These are phyloP conservation scores for Neurospora sp. DNA, from an alignment of 495 filamentous ascomycete genomes.

Conservation along the genomic window DNA sequence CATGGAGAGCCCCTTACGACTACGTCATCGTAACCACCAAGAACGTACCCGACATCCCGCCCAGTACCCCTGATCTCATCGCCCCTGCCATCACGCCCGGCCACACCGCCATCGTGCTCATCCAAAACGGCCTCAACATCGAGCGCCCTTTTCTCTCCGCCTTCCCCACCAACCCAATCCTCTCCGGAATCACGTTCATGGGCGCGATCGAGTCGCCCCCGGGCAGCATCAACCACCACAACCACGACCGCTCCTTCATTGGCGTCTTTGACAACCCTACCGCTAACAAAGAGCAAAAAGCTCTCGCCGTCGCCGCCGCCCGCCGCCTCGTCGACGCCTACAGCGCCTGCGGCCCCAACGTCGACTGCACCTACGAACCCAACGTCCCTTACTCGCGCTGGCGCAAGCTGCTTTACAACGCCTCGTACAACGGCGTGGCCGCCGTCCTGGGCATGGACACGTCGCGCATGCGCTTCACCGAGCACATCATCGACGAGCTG, in stretches of 20 bases:
- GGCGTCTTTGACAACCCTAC: constrained; percentile 35
- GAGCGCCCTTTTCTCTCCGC: constrained; percentile 41
- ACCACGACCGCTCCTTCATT: constrained; percentile 28
- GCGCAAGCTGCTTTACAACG: constrained; percentile 44
- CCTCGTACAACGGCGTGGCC: constrained; percentile 35
- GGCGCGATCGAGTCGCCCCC: constrained; percentile 34
- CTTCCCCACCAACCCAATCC: constrained; percentile 41
- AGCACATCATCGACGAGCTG: constrained; percentile 11
- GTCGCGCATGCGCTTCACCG: constrained; percentile 18
- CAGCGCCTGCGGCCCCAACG: constrained; percentile 17
- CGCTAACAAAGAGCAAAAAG: background rate
- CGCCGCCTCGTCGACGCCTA: constrained; percentile 33
- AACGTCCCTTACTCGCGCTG: constrained; percentile 35
- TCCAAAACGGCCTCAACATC: constrained; percentile 57
- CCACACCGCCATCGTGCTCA: constrained; percentile 42
- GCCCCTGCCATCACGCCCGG: constrained; percentile 35
- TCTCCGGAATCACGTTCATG: constrained; percentile 45
- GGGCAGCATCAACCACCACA: constrained; percentile 37
- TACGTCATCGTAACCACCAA: constrained; percentile 45
- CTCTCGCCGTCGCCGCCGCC: constrained; percentile 16
- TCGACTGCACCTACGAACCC: constrained; percentile 14
- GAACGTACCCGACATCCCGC: constrained; percentile 33
- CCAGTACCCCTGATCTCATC: constrained; percentile 31
- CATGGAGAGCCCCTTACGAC: constrained; percentile 26
- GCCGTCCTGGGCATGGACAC: constrained; percentile 41